A percentile compares a stretch with the other conserved stretches of the same genome.
phyloP scores from a whole-genome alignment of 2,329 filamentous ascomycete species.

The Colletotrichum incanum region DNA sequence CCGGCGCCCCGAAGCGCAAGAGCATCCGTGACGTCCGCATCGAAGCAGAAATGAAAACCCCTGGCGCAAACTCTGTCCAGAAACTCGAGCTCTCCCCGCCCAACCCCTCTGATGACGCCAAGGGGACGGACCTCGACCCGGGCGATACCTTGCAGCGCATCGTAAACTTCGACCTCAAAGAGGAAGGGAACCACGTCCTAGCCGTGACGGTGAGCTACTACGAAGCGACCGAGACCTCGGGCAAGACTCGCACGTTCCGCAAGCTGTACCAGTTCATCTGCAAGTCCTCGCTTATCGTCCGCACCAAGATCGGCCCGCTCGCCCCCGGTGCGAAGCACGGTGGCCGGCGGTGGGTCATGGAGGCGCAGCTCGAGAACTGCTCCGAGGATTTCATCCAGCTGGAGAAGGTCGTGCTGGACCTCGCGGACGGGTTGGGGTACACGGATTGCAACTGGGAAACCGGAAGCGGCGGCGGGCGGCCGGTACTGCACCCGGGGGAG shows the following conservation, averaged over 20 bases:
- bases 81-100: conserved; percentile 73
- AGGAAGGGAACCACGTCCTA: conserved; percentile 94
- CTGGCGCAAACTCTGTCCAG: conserved; percentile 72
- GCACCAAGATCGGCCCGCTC: conserved; percentile 86
- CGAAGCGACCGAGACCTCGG: conserved; percentile 81
- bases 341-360: conserved; percentile 78
- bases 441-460: conserved; percentile 72
- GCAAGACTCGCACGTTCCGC: conserved; percentile 86
- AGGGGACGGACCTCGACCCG: conserved; percentile 67
- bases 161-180: conserved; percentile 89
- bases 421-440: conserved; percentile 66
- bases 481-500: conserved; percentile 74
- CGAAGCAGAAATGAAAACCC: conserved; percentile 95
- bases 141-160: conserved; percentile 85
- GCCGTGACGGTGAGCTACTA: conserved; percentile 96
- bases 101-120: conserved; percentile 19
- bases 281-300: conserved; percentile 89
- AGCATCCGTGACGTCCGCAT: conserved; percentile 84
- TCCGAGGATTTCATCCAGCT: conserved; percentile 87
- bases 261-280: conserved; percentile 98
- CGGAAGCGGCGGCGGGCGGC: conserved; percentile 58
- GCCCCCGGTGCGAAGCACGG: conserved; percentile 54
- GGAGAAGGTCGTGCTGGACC: conserved; percentile 74
- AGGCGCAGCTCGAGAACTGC: conserved; percentile 96
- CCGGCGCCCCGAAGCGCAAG: conserved; percentile 51